Evolutionary conservation across 208 protist species (phyloP).

Genomic region (Strigomonas culicis): DNA sequence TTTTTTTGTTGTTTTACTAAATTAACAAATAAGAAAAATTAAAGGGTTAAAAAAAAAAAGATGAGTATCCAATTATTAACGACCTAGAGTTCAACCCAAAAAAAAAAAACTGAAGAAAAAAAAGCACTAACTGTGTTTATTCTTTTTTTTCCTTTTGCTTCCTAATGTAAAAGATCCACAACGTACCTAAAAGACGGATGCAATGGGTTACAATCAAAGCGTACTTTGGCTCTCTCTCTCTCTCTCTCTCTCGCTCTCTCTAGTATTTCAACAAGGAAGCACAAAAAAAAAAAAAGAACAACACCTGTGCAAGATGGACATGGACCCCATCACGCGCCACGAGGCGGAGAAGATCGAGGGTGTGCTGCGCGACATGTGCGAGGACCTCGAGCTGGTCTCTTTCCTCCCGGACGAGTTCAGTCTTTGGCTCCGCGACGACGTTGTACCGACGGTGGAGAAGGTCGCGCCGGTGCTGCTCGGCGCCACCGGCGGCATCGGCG

Average conservation of each 20-base stretch:
- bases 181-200: background rate
- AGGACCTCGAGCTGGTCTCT: conserved; percentile 63
- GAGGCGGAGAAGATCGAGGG: conserved; percentile 77
- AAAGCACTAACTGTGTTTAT: background rate
- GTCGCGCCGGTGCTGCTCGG: background rate
- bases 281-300: background rate
- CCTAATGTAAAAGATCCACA: background rate
- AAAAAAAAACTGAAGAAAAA: background rate
- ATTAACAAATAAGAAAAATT: conserved; percentile 9
- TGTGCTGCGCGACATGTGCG: conserved; percentile 65
- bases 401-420: conserved; percentile 58
- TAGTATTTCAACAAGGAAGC: conserved; percentile 5
- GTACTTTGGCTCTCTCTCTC: background rate
- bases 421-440: conserved; percentile 57
- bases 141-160: conserved; percentile 4
- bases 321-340: conserved; percentile 76
- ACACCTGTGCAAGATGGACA: conserved; percentile 50
- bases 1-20: background rate
- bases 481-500: background rate
- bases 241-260: background rate
- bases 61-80: background rate
- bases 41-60: background rate
- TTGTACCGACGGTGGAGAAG: conserved; percentile 33
- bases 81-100: background rate
- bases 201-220: background rate